These are phyloP conservation scores for Oemleria cerasiformis DNA, from an alignment of 306 rosid species.

Conservation along the genomic window DNA sequence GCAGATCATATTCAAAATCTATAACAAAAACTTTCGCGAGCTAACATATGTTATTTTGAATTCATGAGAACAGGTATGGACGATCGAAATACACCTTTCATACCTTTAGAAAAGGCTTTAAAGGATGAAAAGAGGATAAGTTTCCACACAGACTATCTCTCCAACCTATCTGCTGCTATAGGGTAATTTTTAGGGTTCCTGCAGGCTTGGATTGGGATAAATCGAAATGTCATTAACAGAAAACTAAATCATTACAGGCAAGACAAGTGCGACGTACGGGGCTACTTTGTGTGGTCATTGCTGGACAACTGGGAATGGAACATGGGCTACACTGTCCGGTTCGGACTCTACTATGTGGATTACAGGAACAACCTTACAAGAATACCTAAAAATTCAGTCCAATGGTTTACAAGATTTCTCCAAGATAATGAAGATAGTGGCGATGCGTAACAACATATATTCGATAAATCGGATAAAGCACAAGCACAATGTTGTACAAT, in stretches of 20 bases:
- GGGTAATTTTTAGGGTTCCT: conserved; percentile 37
- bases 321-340: conserved; percentile 77
- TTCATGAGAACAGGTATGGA: conserved; percentile 69
- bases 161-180: conserved; percentile 86
- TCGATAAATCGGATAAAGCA: not conserved
- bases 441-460: conserved; percentile 28
- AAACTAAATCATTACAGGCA: conserved; percentile 44
- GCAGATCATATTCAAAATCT: conserved; percentile 17
- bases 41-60: not conserved
- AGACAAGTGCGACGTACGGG: conserved; percentile 69
- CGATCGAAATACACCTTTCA: conserved; percentile 55
- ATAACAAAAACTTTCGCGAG: not conserved
- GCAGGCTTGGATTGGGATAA: not conserved
- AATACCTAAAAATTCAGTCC: conserved; percentile 75
- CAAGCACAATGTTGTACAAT: conserved; percentile 16
- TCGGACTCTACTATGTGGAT: conserved; percentile 86
- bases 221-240: conserved; percentile 10
- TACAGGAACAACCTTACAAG: conserved; percentile 81
- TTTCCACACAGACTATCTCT: conserved; percentile 78
- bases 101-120: conserved; percentile 48
- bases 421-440: conserved; percentile 30
- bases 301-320: conserved; percentile 99
- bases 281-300: conserved; percentile 92
- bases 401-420: conserved; percentile 74
- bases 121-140: conserved; percentile 75